phyloP scores from a whole-genome alignment of 1,284 basidiomycete species.

The Volvariella volvacea region DNA sequence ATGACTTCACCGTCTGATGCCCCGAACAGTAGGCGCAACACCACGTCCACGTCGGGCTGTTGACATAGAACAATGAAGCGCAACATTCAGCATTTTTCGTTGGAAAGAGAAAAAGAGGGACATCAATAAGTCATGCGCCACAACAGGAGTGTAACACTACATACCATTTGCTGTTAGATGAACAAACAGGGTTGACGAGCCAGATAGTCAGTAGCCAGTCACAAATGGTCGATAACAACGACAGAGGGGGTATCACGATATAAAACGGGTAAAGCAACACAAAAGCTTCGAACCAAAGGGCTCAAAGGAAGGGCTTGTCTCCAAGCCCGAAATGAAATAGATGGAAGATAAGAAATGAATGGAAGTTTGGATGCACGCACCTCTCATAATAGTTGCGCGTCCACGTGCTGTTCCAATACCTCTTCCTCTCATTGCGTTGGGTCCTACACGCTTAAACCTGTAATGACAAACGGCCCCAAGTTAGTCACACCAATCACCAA shows the following conservation, averaged over 20 bases:
- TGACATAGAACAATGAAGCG: constrained; percentile 36
- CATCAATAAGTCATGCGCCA: neutral
- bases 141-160: constrained; percentile 7
- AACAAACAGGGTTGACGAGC: no score
- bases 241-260: neutral
- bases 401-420: constrained; percentile 98
- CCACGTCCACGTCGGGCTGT: constrained; percentile 83
- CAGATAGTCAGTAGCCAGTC: no score
- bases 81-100: constrained; percentile 3
- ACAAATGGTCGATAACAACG: neutral
- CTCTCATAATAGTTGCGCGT: constrained; percentile 94
- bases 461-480: neutral
- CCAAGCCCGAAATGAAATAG: no score
- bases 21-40: constrained; percentile 59
- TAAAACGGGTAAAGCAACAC: neutral
- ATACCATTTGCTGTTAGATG: constrained; percentile 17
- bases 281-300: neutral
- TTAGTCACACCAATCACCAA: no score
- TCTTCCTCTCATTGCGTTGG: constrained; percentile 96
- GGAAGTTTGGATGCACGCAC: constrained; percentile 35
- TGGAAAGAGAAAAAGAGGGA: neutral
- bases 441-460: constrained; percentile 98
- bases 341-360: constrained; percentile 3
- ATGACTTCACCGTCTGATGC: constrained; percentile 69
- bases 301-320: neutral